Evolutionary conservation across 2,329 filamentous ascomycete genomes (phyloP), one percentile per base, ranked within the genome.

Genomic region (Intubia oerlemansii): DNA sequence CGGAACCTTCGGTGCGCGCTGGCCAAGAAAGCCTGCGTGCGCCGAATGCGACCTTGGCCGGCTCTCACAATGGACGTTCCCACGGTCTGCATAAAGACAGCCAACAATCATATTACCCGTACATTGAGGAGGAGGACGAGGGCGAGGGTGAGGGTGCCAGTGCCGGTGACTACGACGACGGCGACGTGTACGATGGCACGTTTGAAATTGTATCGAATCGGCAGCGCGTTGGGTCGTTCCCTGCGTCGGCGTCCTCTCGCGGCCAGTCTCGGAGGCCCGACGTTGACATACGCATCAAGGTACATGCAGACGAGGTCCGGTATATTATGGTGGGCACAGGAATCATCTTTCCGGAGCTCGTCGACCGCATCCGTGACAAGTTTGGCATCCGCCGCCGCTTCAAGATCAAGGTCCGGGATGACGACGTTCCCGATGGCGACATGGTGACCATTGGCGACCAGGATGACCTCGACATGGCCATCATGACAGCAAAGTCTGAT

Each of bases 381-480:
- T 92, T 95, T 44, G 72, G 66, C 10, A 59, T 93, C 32, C 57
- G 65, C 31, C 56, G 73, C 36, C 67, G 68, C 32, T 85, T 93
- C 56, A 90, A 84, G 60, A 74, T 93, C 51, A 88, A 88, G 57
- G 68, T 84, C 41, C 68, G 65, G 43, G 81, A 90, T 37, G 88
- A 95, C 40, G 76, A 80, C 39, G 50, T 57, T 34, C 64, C 66
- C 1, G 61, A 74, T 31, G 24, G 77, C 4, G 85, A 95, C 44
- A 85, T 93, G 77, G 90, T 98, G 44, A 93, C 85, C 18, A 75
- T 98, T 67, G 82, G 77, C 17, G 88, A 98, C 48, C 80, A 93
- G 49, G 88, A 98, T 44, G 88, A 98, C 53, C 53, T 93, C 36
- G 84, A 95, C 28, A 78, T 93, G 69, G 71, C 80, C 17, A 61